Evolutionary conservation across 495 filamentous ascomycete genomes (phyloP), one percentile per base, ranked within the genome.

Genomic region (Endocarpon pusillum): DNA sequence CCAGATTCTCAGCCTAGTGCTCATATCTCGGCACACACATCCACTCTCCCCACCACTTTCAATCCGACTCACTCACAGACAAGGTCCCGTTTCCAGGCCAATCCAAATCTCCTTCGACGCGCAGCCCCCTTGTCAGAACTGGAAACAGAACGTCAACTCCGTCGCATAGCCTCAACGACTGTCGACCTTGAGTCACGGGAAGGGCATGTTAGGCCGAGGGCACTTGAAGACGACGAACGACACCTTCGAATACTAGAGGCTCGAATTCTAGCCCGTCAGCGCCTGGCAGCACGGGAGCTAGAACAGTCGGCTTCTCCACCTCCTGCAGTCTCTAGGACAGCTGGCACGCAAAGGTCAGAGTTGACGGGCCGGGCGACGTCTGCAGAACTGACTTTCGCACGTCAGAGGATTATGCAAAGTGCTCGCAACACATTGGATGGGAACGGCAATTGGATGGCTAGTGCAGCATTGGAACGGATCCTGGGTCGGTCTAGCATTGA

Each of bases 381-480:
- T n/a, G n/a, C n/a, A n/a, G n/a, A n/a, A n/a, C n/a, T n/a, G n/a
- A n/a, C n/a, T n/a, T n/a, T n/a, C n/a, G n/a, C n/a, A n/a, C n/a
- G n/a, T n/a, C n/a, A n/a, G 12, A 31, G 14, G 28, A 31, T 6
- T 5, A 31, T 31, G 28, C 28, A 31, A 62, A 42, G 44, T 52
- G 40, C 16, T 48, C 51, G 41, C 47, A 47, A 22, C 54, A 54
- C 32, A 48, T 52, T 31, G 48, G 50, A 5, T 43, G 51, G 29
- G 53, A 58, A 12, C 51, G 59, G 39, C 55, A n/a, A 52, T 56
- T 12, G 43, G 58, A 15, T 61, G 57, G 61, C 56, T 59, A 16
- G 42, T 56, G 31, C 57, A 50, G 32, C 52, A 57, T 21, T 42
- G 60, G 30, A 60, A 59, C 36, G 60, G 62, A 3, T 49, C 57